These are phyloP conservation scores for Penstemon davidsonii DNA, from an alignment of 257 asterid species.

Conservation along the genomic window DNA sequence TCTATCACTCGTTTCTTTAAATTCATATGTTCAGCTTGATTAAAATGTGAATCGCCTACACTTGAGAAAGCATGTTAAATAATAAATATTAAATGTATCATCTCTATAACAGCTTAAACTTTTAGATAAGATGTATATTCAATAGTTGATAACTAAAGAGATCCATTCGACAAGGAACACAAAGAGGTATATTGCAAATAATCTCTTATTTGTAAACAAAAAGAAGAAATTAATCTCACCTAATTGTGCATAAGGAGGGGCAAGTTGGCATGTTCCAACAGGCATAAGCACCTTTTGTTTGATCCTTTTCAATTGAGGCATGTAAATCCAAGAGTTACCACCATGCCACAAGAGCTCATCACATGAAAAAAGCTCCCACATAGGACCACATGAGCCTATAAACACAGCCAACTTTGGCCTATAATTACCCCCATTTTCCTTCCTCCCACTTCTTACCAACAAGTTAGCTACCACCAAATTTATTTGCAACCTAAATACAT, in stretches of 20 bases:
- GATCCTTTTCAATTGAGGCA: conserved; percentile 47
- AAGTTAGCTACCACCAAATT: conserved; percentile 68
- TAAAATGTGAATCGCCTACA: no score
- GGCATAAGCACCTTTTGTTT: conserved; percentile 63
- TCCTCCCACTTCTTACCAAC: conserved; percentile 52
- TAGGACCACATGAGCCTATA: conserved; percentile 59
- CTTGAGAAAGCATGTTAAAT: no score
- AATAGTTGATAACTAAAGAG: no score
- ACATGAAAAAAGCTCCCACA: conserved; percentile 81
- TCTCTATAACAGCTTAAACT: no score
- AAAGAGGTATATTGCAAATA: no score
- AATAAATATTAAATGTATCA: no score
- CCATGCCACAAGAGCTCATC: conserved; percentile 62
- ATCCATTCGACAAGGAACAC: no score
- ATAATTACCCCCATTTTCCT: conserved; percentile 4
- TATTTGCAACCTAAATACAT: conserved; percentile 75
- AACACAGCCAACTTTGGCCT: conserved; percentile 48
- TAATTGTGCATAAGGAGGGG: conserved; percentile 42
- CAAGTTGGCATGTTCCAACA: conserved; percentile 67
- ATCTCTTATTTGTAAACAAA: not conserved
- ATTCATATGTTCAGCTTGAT: no score
- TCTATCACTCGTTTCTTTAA: no score
- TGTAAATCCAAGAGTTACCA: conserved; percentile 49
- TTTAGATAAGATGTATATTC: no score
- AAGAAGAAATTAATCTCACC: conserved; percentile 31